phyloP scores from a whole-genome alignment of 345 rosid species.

The Citrus maxima region DNA sequence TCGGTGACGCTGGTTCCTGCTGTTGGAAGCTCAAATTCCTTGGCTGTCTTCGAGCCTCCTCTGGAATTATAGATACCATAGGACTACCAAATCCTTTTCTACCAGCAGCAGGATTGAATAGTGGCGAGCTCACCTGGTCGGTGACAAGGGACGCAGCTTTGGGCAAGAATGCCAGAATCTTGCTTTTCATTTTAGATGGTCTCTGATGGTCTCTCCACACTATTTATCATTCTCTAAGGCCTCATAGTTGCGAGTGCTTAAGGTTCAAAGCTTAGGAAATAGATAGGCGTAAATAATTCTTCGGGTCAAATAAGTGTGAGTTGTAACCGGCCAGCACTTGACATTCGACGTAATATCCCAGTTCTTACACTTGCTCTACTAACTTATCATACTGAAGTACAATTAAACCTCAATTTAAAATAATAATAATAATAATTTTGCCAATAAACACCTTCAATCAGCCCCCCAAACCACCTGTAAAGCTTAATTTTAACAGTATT shows the following conservation, averaged over 20 bases:
- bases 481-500: no score
- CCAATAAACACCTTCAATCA: no score
- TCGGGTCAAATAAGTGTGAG: no score
- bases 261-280: not conserved
- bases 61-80: conserved; percentile 24
- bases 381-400: not conserved
- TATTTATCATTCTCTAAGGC: no score
- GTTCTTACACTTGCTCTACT: not conserved
- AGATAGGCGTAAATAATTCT: no score
- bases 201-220: conserved; percentile 16
- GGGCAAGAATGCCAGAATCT: conserved; percentile 15
- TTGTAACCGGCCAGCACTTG: not conserved
- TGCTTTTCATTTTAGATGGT: not conserved
- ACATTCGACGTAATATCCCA: not conserved
- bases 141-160: conserved; percentile 21
- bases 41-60: conserved; percentile 29
- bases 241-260: not conserved
- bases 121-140: conserved; percentile 27
- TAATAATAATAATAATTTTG: no score
- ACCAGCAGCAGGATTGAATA: conserved; percentile 15
- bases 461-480: no score
- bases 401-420: no score
- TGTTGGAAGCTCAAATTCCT: conserved; percentile 31
- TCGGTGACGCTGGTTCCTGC: conserved; percentile 41
- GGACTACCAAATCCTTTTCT: conserved; percentile 6